Evolutionary conservation across 2,329 filamentous ascomycete species (phyloP).

Genomic region (Cladosporium sp.): DNA sequence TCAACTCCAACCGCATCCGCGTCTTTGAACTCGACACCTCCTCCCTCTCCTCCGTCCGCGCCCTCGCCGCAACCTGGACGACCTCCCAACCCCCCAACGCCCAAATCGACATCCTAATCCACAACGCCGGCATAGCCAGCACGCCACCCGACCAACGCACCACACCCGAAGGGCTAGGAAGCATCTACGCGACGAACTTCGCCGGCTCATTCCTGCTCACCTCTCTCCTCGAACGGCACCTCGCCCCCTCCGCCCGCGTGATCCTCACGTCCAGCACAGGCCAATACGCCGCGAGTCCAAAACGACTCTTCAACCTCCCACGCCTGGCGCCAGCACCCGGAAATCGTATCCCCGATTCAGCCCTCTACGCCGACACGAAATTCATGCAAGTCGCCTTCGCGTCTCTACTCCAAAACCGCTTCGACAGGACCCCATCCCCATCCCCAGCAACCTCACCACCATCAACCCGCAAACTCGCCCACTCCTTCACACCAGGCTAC

Average conservation of each 20-base stretch:
- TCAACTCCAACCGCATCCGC: conserved; percentile 22
- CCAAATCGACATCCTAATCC: conserved; percentile 32
- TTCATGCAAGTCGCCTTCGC: conserved; percentile 17
- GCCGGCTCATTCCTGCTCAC: conserved; percentile 22
- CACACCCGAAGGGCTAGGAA: conserved; percentile 20
- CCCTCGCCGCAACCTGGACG: conserved; percentile 23
- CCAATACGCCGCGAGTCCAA: conserved; percentile 13
- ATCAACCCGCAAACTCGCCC: conserved; percentile 5
- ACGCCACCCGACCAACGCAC: conserved; percentile 6
- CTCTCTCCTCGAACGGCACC: conserved; percentile 17
- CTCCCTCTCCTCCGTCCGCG: conserved; percentile 14
- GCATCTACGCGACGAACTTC: conserved; percentile 21
- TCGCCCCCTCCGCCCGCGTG: conserved; percentile 17
- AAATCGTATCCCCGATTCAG: not conserved
- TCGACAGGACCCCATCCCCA: too few relatives aligned
- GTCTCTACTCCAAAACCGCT: conserved; percentile 12
- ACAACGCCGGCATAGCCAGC: conserved; percentile 35
- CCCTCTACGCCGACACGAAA: conserved; percentile 16
- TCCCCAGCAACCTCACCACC: not conserved
- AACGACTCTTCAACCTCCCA: not conserved
- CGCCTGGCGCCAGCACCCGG: not conserved
- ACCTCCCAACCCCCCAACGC: not conserved
- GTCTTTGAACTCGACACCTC: conserved; percentile 16
- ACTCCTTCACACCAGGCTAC: conserved; percentile 17
- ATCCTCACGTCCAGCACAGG: conserved; percentile 19